phyloP scores from a whole-genome alignment of 192 early-diverging fungal species.

The Rhizophagus clarus region DNA sequence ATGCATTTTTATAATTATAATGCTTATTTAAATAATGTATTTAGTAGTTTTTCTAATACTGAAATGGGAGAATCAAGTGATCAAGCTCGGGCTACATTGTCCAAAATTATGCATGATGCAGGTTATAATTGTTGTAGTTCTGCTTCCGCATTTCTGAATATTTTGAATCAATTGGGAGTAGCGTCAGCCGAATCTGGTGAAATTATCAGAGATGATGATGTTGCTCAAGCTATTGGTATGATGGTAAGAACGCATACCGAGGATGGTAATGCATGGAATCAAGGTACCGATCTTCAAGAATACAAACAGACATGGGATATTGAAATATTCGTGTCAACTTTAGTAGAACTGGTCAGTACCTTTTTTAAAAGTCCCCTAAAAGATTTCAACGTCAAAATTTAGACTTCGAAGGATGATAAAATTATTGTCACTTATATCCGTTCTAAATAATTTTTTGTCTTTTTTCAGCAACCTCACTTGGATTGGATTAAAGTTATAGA shows the following conservation, averaged over 20 bases:
- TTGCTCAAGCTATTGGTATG: constrained; percentile 65
- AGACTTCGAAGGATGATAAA: background rate
- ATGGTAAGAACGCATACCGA: constrained; percentile 58
- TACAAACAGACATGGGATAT: constrained; percentile 61
- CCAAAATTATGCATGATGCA: constrained; percentile 52
- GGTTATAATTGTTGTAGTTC: constrained; percentile 55
- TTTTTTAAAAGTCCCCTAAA: no score
- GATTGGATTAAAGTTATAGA: constrained; percentile 70
- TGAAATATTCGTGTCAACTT: constrained; percentile 56
- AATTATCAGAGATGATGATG: constrained; percentile 48
- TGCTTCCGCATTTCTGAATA: constrained; percentile 40
- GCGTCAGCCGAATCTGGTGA: constrained; percentile 30
- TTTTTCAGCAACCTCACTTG: constrained; percentile 48
- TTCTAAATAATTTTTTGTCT: background rate
- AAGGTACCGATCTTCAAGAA: constrained; percentile 37
- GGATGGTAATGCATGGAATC: constrained; percentile 33
- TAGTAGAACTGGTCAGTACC: constrained; percentile 55
- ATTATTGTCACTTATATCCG: background rate
- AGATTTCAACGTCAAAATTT: background rate
- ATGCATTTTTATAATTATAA: background rate
- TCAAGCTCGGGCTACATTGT: constrained; percentile 33
- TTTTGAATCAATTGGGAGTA: constrained; percentile 45
- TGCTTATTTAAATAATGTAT: constrained; percentile 11
- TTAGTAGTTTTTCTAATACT: background rate
- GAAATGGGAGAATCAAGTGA: constrained; percentile 38